These are phyloP conservation scores for Phanerodontia chrysosporium DNA, from an alignment of 768 basidiomycete species.

Conservation along the genomic window DNA sequence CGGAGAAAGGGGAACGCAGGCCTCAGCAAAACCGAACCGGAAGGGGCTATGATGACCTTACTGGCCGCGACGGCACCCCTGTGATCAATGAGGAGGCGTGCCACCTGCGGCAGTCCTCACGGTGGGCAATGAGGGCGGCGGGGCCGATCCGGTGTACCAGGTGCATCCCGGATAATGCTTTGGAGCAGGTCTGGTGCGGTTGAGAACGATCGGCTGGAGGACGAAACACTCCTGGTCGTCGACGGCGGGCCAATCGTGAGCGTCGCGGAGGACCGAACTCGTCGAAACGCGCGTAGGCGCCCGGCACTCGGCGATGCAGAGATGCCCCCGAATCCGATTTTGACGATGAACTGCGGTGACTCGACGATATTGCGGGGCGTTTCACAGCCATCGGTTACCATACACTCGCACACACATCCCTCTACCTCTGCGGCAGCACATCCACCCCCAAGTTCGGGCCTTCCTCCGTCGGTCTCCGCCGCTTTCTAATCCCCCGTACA, in stretches of 20 bases:
- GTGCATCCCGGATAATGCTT: not conserved
- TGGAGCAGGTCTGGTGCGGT: no score
- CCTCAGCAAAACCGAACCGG: not conserved
- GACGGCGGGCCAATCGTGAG: not conserved
- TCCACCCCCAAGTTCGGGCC: not conserved
- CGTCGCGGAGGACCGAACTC: not conserved
- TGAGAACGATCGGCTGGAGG: not conserved
- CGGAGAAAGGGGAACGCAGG: not conserved
- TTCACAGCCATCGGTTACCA: not conserved
- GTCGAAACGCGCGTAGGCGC: not conserved
- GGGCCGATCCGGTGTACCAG: not conserved
- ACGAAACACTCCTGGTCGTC: not conserved
- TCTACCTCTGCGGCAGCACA: not conserved
- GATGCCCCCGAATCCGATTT: not conserved
- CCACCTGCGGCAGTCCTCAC: not conserved
- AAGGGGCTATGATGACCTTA: not conserved
- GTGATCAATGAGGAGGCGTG: not conserved
- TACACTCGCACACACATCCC: not conserved
- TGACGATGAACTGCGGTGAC: not conserved
- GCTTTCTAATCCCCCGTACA: not conserved
- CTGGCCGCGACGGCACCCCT: not conserved
- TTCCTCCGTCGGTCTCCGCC: not conserved
- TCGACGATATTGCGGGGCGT: not conserved
- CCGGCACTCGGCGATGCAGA: not conserved
- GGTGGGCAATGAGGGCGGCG: not conserved